A percentile compares a stretch with the other conserved stretches of the same genome.
These are phyloP conservation scores for Ophiocordyceps camponoti-leonardi DNA, from an alignment of 2,329 filamentous ascomycete genomes.

Conservation along the genomic window DNA sequence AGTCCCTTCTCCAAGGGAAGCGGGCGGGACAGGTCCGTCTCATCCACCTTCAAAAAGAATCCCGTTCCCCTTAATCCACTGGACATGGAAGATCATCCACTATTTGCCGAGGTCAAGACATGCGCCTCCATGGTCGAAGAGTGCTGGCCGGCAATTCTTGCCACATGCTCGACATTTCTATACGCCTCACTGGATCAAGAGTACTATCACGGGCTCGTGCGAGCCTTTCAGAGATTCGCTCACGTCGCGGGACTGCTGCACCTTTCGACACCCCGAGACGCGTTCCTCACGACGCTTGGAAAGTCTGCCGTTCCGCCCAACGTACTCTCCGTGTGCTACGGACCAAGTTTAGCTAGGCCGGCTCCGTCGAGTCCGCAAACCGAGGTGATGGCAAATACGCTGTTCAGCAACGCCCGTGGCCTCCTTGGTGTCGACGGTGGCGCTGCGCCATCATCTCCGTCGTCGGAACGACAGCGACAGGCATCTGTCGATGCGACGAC, in stretches of 20 bases:
- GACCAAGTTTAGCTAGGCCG: constrained; percentile 25
- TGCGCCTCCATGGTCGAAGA: constrained; percentile 73
- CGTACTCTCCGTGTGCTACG: constrained; percentile 43
- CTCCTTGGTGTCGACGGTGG: constrained; percentile 54
- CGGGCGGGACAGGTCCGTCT: constrained; percentile 35
- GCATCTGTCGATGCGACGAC: constrained; percentile 34
- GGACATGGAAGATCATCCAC: constrained; percentile 52
- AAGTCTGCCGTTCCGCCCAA: constrained; percentile 88
- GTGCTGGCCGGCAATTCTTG: constrained; percentile 91
- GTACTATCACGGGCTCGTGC: constrained; percentile 81
- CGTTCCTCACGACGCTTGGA: constrained; percentile 81
- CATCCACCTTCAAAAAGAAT: constrained; percentile 51
- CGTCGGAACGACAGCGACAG: constrained; percentile 41
- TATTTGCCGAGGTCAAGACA: constrained; percentile 52
- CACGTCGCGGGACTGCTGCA: constrained; percentile 85
- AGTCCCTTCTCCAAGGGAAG: constrained; percentile 11
- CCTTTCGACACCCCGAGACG: constrained; percentile 74
- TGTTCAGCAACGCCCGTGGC: constrained; percentile 54
- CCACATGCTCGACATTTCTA: constrained; percentile 87
- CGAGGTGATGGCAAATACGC: constrained; percentile 33
- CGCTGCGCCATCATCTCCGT: constrained; percentile 35
- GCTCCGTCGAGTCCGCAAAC: constrained; percentile 24
- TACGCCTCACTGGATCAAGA: constrained; percentile 84
- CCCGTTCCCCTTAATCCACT: constrained; percentile 76
- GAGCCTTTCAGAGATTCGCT: constrained; percentile 86